phyloP scores from a whole-genome alignment of 805 yeast genomes.

The Cyberlindnera nakhonratchasimensis region DNA sequence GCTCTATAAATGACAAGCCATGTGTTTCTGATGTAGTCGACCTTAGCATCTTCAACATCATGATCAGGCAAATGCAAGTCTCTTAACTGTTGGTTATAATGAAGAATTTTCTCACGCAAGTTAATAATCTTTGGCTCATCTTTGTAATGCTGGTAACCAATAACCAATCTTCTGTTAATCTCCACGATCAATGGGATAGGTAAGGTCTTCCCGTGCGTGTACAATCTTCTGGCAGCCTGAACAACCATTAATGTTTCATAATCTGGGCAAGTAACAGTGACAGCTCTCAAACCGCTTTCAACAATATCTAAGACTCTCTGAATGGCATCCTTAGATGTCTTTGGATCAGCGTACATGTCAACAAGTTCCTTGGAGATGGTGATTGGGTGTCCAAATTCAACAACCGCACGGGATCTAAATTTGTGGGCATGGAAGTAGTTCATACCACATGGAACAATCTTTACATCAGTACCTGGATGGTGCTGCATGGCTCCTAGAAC shows the following conservation, averaged over 20 bases:
- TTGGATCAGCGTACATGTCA: constrained; percentile 58
- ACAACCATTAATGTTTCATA: constrained; percentile 92
- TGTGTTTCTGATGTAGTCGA: constrained; percentile 46
- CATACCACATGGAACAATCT: constrained; percentile 96
- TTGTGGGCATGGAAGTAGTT: constrained; percentile 95
- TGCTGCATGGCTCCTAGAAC: constrained; percentile 90
- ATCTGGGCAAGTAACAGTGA: constrained; percentile 90
- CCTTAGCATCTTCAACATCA: constrained; percentile 48
- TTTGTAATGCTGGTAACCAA: constrained; percentile 73
- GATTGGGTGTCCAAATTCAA: constrained; percentile 91
- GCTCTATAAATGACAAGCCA: constrained; percentile 56
- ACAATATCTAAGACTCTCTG: constrained; percentile 66
- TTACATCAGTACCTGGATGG: constrained; percentile 71
- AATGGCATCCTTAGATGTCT: constrained; percentile 66
- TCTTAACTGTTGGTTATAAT: constrained; percentile 63
- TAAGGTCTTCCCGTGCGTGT: constrained; percentile 68
- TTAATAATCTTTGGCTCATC: constrained; percentile 64
- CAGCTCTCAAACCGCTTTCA: constrained; percentile 76
- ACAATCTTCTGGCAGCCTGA: constrained; percentile 90
- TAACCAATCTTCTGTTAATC: constrained; percentile 81
- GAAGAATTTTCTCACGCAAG: constrained; percentile 58
- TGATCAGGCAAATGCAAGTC: constrained; percentile 57
- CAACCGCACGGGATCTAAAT: constrained; percentile 91
- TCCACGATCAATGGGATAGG: constrained; percentile 86
- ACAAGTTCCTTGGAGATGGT: constrained; percentile 60